Percentiles rank a stretch among this genome's conserved stretches.
Evolutionary conservation across 148 eudicot species (phyloP).

Genomic region (Polygonum aviculare): DNA sequence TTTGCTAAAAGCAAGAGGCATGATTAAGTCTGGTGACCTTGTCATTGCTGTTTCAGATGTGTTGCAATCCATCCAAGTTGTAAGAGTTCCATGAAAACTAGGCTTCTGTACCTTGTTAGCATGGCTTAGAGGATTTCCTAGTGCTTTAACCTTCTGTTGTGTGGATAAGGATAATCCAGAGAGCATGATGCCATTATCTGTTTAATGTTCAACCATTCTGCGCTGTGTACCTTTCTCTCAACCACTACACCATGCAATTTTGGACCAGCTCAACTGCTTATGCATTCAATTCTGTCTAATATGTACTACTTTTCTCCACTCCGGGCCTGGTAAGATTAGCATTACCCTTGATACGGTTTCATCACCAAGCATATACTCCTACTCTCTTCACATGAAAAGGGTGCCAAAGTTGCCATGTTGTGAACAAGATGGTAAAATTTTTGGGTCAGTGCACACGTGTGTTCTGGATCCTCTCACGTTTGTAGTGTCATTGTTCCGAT

Average conservation of each 20-base stretch:
- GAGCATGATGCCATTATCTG: background rate
- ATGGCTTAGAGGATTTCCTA: background rate
- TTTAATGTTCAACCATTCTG: background rate
- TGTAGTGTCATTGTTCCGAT: background rate
- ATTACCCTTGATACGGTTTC: background rate
- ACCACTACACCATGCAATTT: background rate
- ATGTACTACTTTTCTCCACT: background rate
- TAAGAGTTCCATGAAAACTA: constrained; percentile 58
- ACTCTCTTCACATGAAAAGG: background rate
- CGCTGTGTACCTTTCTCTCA: background rate
- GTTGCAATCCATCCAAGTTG: constrained; percentile 93
- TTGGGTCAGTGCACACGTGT: background rate
- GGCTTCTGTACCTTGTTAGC: too few relatives aligned
- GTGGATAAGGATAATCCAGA: background rate
- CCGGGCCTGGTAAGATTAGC: background rate
- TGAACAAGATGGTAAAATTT: background rate
- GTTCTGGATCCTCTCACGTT: background rate
- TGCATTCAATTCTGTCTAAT: background rate
- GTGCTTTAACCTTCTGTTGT: background rate
- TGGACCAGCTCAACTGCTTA: background rate
- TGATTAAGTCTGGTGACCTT: constrained; percentile 95
- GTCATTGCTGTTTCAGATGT: constrained; percentile 93
- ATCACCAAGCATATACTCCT: background rate
- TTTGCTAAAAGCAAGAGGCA: constrained; percentile 89
- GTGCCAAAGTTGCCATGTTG: too few relatives aligned